Evolutionary conservation across 441 rosid genomes (phyloP).

Genomic region (Melastoma candidum): DNA sequence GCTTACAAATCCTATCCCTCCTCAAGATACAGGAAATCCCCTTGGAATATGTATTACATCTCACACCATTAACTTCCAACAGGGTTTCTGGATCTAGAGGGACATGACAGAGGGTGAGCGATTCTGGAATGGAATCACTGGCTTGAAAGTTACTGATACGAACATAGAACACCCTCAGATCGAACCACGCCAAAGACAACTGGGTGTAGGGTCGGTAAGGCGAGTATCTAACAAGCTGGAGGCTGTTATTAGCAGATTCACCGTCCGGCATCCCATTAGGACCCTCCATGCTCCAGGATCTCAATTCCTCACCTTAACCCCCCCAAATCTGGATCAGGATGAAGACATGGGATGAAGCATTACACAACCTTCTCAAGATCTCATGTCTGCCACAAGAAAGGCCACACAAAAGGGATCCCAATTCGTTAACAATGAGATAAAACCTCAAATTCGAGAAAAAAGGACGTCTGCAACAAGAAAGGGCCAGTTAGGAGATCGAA

Average conservation of each 20-base stretch:
- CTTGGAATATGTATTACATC: constrained; percentile 39
- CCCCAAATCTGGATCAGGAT: too few relatives aligned
- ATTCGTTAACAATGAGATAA: too few relatives aligned
- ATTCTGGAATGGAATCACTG: constrained; percentile 56
- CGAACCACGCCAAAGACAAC: constrained; percentile 49
- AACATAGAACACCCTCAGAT: constrained; percentile 76
- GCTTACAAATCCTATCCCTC: constrained; percentile 63
- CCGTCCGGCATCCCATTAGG: constrained; percentile 28
- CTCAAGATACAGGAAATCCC: constrained; percentile 53
- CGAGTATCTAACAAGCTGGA: constrained; percentile 48
- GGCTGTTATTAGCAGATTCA: constrained; percentile 26
- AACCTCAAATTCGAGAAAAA: too few relatives aligned
- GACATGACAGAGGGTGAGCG: constrained; percentile 55
- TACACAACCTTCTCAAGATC: too few relatives aligned
- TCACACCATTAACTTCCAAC: constrained; percentile 64
- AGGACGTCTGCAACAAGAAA: too few relatives aligned
- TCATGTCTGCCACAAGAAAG: too few relatives aligned
- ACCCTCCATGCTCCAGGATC: constrained; percentile 33
- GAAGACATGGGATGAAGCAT: too few relatives aligned
- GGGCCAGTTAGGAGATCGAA: too few relatives aligned
- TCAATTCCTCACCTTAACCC: too few relatives aligned
- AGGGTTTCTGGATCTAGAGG: constrained; percentile 60
- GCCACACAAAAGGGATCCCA: too few relatives aligned
- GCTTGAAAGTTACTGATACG: constrained; percentile 60
- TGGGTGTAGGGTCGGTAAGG: constrained; percentile 32